A percentile compares a stretch with the other conserved stretches of the same genome.
These are phyloP conservation scores for Gastrolobium bilobum DNA, from an alignment of 306 rosid genomes.

Conservation along the genomic window DNA sequence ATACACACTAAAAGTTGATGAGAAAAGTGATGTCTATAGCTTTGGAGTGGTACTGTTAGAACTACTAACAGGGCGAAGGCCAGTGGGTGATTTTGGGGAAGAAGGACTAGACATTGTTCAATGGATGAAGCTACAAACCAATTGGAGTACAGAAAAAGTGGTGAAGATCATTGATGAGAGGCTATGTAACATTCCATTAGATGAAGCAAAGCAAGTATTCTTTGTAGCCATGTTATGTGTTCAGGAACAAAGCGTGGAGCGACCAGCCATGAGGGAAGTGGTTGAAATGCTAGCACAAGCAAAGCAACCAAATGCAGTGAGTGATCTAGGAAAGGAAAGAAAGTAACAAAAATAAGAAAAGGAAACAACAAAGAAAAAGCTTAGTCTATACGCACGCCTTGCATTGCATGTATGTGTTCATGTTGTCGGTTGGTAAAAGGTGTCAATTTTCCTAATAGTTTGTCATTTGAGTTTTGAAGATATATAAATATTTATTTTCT, in stretches of 20 bases:
- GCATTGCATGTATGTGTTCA: slow-evolving; percentile 38
- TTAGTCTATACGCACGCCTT: slow-evolving; percentile 25
- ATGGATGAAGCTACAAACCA: slow-evolving; percentile 79
- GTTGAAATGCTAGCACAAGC: slow-evolving; percentile 92
- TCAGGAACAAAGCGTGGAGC: slow-evolving; percentile 84
- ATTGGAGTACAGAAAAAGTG: slow-evolving; percentile 69
- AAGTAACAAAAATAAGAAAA: background rate
- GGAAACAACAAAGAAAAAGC: background rate
- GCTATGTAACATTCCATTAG: slow-evolving; percentile 60
- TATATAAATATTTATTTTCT: background rate
- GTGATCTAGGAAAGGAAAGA: slow-evolving; percentile 31
- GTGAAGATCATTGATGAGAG: slow-evolving; percentile 72
- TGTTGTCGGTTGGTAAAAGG: slow-evolving; percentile 36
- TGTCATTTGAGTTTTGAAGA: slow-evolving; percentile 39
- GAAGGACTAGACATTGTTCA: slow-evolving; percentile 92
- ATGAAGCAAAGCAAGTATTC: slow-evolving; percentile 81
- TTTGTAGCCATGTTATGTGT: slow-evolving; percentile 89
- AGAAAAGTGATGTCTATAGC: slow-evolving; percentile 91
- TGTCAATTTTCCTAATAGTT: slow-evolving; percentile 42
- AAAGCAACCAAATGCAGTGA: slow-evolving; percentile 72
- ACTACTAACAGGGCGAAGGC: slow-evolving; percentile 76
- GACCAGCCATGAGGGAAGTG: slow-evolving; percentile 97
- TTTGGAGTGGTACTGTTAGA: slow-evolving; percentile 87
- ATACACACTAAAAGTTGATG: slow-evolving; percentile 86
- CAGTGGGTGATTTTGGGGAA: slow-evolving; percentile 88